A percentile compares a stretch with the other conserved stretches of the same genome.
Conservation (phyloP, 2,329 filamentous ascomycete genomes). For the Capronia americana region DNA sequence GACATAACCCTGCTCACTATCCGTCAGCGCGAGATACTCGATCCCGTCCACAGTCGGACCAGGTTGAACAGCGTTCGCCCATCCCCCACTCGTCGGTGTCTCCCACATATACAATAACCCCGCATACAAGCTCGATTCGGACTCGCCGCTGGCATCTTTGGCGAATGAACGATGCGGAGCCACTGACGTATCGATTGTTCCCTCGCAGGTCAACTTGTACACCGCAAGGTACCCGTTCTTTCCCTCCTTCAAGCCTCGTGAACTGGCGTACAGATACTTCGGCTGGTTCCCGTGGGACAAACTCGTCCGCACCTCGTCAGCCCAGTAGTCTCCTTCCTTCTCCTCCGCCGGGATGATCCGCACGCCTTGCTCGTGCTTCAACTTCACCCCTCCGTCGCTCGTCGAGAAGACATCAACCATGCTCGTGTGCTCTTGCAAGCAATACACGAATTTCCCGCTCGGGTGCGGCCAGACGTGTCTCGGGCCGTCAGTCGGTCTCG, state of each 20-base stretch:
- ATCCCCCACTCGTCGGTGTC: constrained; percentile 39
- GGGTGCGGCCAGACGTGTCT: constrained; percentile 41
- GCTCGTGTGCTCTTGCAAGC: constrained; percentile 39
- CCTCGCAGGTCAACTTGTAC: constrained; percentile 32
- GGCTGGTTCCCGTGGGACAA: constrained; percentile 31
- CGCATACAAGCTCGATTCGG: constrained; percentile 18
- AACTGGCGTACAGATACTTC: constrained; percentile 39
- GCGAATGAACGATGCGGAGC: background rate
- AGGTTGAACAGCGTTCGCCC: constrained; percentile 41
- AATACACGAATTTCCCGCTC: constrained; percentile 36
- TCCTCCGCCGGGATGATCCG: constrained; percentile 35
- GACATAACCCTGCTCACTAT: constrained; percentile 40
- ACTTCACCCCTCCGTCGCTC: constrained; percentile 19
- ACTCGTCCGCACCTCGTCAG: constrained; percentile 40
- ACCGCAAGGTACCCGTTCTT: constrained; percentile 39
- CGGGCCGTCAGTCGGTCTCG: constrained; percentile 37
- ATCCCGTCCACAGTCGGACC: constrained; percentile 39
- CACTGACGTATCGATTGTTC: constrained; percentile 26
- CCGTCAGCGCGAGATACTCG: constrained; percentile 43
- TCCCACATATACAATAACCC: constrained; percentile 38
- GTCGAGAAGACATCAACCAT: constrained; percentile 40
- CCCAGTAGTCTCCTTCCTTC: constrained; percentile 36
- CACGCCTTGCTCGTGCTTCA: constrained; percentile 37
- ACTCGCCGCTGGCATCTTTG: background rate
- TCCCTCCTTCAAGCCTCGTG: constrained; percentile 32